Base-by-base conservation (phyloP, 208 protist genomes). In the Crithidia expoeki region DNA sequence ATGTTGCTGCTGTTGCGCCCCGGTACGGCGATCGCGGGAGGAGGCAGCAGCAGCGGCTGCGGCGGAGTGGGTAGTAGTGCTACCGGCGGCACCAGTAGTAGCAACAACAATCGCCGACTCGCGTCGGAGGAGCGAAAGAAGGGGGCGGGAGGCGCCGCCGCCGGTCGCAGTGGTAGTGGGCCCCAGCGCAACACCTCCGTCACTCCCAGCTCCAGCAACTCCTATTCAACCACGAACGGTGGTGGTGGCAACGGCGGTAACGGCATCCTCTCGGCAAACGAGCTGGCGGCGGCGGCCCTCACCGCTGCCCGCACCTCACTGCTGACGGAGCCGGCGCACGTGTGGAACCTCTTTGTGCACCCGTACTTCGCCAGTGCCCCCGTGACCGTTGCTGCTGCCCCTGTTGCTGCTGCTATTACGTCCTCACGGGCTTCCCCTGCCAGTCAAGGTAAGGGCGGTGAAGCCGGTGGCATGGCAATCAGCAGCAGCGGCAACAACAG, bases 1-100 rank as follows among this genome's bases (percentile, higher is more conserved):
- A 77, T 77, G 64, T 11, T 28, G 38, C 4, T 21, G 40, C 53
- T 67, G 56, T 55, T 53, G 19, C 64, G 63, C 4, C 67, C 66
- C 2, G 57, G 16, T 19, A 63, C 30, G 25, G 49, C 27, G 25
- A n/a, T 28, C 2, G 27, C 16, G 42, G 42, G 42, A 17, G 16
- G 28, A 16, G 47, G 47, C 49, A 19, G 23, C 2, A 52, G 25
- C 49, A 27, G 25, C 17, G 44, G 51, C 32, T 58, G 16, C 11
- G 42, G 51, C 27, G 34, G 32, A 2, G n/a, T n/a, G n/a, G n/a
- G n/a, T n/a, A 36, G 51, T 32, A 36, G 21, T 28, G 32, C 23
- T 9, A 30, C 42, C 7, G 53, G 32, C 5, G 10, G 33, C 23
- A 19, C 46, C 5, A 46, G 16, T n/a, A 17, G 16, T n/a, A 17